Percentiles rank a stretch among this genome's conserved stretches.
These are phyloP conservation scores for Pugionium cornutum DNA, from an alignment of 345 rosid genomes.

Conservation along the genomic window DNA sequence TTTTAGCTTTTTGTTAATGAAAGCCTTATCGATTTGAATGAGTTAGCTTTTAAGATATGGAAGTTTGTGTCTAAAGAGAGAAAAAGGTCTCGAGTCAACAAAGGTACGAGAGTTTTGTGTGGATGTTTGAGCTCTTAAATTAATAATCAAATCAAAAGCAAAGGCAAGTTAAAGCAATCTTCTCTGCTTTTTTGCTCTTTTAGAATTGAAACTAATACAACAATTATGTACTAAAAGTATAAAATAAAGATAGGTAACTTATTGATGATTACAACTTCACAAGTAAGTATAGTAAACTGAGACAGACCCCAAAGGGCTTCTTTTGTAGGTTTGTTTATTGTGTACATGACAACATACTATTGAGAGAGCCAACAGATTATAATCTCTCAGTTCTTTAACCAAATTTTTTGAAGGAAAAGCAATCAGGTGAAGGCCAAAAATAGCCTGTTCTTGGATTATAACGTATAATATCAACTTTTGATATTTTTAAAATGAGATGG, in stretches of 20 bases:
- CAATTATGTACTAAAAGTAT: too few relatives aligned
- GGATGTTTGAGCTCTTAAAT: conserved; percentile 34
- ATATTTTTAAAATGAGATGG: too few relatives aligned
- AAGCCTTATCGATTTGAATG: conserved; percentile 21
- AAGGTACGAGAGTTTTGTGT: conserved; percentile 30
- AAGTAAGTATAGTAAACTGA: too few relatives aligned
- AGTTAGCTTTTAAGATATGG: conserved; percentile 26
- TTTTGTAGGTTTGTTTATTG: conserved; percentile 34
- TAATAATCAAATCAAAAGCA: too few relatives aligned
- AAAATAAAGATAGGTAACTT: too few relatives aligned
- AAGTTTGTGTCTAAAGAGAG: conserved; percentile 7
- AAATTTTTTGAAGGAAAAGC: background rate
- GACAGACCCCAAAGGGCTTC: conserved; percentile 17
- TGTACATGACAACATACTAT: conserved; percentile 27
- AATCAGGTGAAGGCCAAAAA: conserved; percentile 17
- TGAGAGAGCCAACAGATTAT: conserved; percentile 10
- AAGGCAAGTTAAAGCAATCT: too few relatives aligned
- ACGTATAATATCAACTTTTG: too few relatives aligned
- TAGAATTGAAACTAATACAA: too few relatives aligned
- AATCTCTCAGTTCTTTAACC: conserved; percentile 23
- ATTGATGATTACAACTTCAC: too few relatives aligned
- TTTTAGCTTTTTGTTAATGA: conserved; percentile 7
- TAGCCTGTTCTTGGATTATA: too few relatives aligned
- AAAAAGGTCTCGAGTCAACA: conserved; percentile 27
- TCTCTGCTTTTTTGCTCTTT: too few relatives aligned